Evolutionary conservation across 2,329 filamentous ascomycete species (phyloP), one percentile per base, ranked within the genome.

Genomic region (Ascochyta koolunga): DNA sequence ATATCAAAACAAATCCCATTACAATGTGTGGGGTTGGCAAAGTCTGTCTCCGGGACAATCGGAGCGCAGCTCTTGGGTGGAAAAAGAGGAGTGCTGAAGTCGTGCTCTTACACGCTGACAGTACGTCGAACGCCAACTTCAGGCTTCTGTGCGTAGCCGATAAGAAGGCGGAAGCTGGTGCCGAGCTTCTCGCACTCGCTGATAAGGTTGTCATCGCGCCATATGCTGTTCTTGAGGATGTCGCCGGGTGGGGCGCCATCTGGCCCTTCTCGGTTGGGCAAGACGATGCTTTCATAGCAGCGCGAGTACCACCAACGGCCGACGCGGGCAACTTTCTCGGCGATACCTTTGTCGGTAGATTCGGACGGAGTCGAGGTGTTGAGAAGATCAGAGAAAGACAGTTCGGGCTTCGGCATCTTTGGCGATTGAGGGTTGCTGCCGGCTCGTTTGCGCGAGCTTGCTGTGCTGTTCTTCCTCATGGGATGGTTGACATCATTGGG

Each of bases 231-330:
- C 39, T 79, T 78, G 41, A 79, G 77, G 1, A 73, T 58, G 36
- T 65, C 62, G 39, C 65, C 64, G 2, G 68, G 64, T 43, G 80
- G 71, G 43, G 70, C 65, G 8, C 62, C 66, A 22, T 63, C 68
- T 6, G 66, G 61, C 25, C 72, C 71, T 44, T 66, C 68, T 16
- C 65, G 67, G 50, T 71, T 69, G 6, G 71, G 69, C 4, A 80
- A 64, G 8, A 87, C 80, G 4, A 83, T 81, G 51, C 83, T 85
- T 76, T 97, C 93, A 72, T 97, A 98, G 79, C 93, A 97, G 46
- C 89, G 86, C 9, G 86, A 90, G 76, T 96, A 98, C 95, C 95
- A 99, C 91, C 93, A 98, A 37, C 95, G 84, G 2, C 92, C 93
- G 10, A 98, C 93, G 59, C 87, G 89, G 15, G 92, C 89, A 19